Evolutionary conservation across 345 rosid genomes (phyloP), one percentile per base, ranked within the genome.

Genomic region (Trapa incisa): DNA sequence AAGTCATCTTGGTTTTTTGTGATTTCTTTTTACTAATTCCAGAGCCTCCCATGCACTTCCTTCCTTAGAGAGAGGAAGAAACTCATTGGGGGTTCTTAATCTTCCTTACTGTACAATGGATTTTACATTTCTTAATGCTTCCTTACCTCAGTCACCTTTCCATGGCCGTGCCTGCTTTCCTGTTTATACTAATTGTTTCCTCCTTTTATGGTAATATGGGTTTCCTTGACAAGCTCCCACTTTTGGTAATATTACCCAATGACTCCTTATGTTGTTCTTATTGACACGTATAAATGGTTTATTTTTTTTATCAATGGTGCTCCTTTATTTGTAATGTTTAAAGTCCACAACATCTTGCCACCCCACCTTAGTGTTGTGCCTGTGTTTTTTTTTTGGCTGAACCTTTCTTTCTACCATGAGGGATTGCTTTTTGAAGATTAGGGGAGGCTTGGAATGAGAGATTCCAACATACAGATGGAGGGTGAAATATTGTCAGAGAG

Each of bases 101-200:
- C 56, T 15, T 50, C 22, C 11, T 45, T 45, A 6, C 60, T 54
- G 0, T n/a, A 15, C 8, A 22, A 36, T 29, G 37, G 37, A 3
- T 11, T 3, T 58, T 22, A 22, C 17, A 36, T 58, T 37, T 32
- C 38, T 58, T 58, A 35, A 33, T 3, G 29, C 12, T 15, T 8
- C 52, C 1, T 7, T 65, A 58, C 47, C 63, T 29, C 62, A 57
- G 64, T 53, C 36, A 37, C 65, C 32, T 75, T 47, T 35, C 42
- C 71, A 54, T 64, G 47, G 67, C 33, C 5, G 67, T 52, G 16
- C 60, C 73, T 6, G 58, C 65, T 43, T 47, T 65, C 39, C 2
- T 47, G 67, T 35, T 58, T 33, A 9, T 72, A 7, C 65, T 68
- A 32, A 10, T 29, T 48, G 35, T 60, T 11, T 35, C 11, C 38